A percentile compares a stretch with the other conserved stretches of the same genome.
phyloP scores from a whole-genome alignment of 441 rosid species.

The Syzygium syzygioides region DNA sequence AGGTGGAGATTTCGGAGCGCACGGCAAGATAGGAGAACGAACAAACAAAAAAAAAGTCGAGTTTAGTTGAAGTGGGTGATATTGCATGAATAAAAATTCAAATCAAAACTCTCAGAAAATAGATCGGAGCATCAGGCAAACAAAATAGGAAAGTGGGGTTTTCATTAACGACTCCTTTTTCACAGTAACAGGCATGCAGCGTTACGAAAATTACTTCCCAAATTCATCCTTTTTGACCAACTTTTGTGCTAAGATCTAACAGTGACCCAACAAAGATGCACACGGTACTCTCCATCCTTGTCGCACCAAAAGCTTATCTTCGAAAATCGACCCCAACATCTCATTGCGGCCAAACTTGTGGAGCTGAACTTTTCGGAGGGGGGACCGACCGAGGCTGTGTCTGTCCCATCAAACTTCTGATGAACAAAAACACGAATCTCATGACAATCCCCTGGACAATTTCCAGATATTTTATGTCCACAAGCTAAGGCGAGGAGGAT shows the following conservation, averaged over 20 bases:
- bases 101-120: not conserved
- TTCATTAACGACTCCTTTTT: not conserved
- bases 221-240: not conserved
- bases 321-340: not conserved
- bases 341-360: not conserved
- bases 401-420: not conserved
- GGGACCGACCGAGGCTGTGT: not conserved
- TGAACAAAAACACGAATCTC: not conserved
- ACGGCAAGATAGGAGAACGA: not conserved
- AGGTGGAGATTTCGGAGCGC: not conserved
- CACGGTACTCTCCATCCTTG: not conserved
- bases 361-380: not conserved
- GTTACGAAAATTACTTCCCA: not conserved
- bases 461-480: not conserved
- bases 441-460: not conserved
- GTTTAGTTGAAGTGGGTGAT: not conserved
- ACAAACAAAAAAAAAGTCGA: not conserved
- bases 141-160: not conserved
- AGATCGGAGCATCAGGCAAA: not conserved
- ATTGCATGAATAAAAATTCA: not conserved
- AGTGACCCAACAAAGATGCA: not conserved
- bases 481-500: not conserved
- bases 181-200: not conserved
- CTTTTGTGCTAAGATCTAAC: not conserved
- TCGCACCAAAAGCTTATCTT: not conserved